Evolutionary conservation across 495 filamentous ascomycete species (phyloP).

Genomic region (Xylaria longipes): DNA sequence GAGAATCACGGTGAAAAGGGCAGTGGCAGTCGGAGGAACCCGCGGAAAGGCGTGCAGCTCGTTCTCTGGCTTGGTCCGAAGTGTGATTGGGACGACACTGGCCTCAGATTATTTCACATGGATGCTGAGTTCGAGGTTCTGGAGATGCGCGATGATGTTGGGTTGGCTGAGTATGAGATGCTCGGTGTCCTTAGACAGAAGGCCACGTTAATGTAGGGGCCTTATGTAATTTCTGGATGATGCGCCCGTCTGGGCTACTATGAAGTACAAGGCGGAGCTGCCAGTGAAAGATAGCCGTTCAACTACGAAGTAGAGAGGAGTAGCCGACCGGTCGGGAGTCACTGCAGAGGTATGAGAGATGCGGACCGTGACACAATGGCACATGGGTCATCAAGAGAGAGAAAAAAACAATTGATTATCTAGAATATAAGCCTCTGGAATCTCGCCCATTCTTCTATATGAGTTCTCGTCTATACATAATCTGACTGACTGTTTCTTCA

Average conservation of each 20-base stretch:
- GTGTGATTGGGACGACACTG: conserved; percentile 23
- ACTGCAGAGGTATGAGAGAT: background rate
- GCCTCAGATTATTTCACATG: background rate
- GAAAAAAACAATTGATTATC: background rate
- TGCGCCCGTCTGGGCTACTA: background rate
- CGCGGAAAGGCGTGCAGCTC: background rate
- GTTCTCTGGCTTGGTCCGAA: conserved; percentile 24
- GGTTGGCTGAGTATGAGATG: conserved; percentile 24
- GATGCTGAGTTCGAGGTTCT: conserved; percentile 18
- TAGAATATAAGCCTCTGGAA: background rate
- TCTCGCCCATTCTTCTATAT: background rate
- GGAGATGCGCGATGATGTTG: conserved; percentile 8
- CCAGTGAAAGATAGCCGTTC: background rate
- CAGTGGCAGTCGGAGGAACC: background rate
- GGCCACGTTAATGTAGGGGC: too few relatives aligned
- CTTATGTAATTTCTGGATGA: background rate
- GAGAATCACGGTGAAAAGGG: background rate
- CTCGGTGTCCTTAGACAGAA: conserved; percentile 13
- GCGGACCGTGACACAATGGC: background rate
- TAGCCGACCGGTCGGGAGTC: background rate
- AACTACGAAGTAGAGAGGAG: background rate
- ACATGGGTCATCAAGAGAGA: background rate
- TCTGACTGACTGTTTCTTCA: background rate
- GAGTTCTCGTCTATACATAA: background rate
- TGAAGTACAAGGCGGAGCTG: background rate